phyloP scores from a whole-genome alignment of 306 rosid genomes.

The Cucurbita argyrosperma region DNA sequence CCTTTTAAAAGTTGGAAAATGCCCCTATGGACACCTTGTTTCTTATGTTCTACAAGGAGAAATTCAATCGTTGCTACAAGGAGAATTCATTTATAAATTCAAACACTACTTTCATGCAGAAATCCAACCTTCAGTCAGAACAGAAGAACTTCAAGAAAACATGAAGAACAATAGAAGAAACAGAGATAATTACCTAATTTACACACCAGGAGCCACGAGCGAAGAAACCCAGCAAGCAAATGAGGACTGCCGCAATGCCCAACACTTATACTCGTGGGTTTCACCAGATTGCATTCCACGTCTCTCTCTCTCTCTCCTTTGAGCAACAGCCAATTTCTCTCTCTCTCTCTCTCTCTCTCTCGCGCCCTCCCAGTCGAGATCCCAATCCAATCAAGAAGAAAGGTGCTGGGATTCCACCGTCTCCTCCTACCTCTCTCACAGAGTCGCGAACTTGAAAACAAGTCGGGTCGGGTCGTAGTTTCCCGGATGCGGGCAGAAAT shows the following conservation, averaged over 20 bases:
- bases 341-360: not conserved
- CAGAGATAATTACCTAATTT: not conserved
- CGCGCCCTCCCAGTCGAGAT: not conserved
- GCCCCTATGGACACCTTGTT: not conserved
- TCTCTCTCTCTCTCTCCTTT: not conserved
- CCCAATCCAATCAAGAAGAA: not conserved
- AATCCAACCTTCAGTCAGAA: not conserved
- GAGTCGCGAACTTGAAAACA: not conserved
- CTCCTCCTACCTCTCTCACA: not conserved
- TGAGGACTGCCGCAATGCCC: not conserved
- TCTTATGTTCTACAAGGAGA: not conserved
- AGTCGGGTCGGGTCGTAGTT: not conserved
- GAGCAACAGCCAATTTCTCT: not conserved
- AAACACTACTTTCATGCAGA: not conserved
- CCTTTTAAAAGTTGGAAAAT: not conserved
- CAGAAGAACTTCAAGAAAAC: not conserved
- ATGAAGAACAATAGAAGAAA: not conserved
- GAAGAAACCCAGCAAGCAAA: not conserved
- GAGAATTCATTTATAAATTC: not conserved
- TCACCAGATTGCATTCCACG: not conserved
- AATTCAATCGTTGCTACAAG: not conserved
- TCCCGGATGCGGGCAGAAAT: not conserved
- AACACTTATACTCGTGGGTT: not conserved
- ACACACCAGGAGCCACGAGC: not conserved
- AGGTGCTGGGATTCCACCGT: not conserved